These are phyloP conservation scores for Peronospora destructor DNA, from an alignment of 352 stramenopile genomes.

Conservation along the genomic window DNA sequence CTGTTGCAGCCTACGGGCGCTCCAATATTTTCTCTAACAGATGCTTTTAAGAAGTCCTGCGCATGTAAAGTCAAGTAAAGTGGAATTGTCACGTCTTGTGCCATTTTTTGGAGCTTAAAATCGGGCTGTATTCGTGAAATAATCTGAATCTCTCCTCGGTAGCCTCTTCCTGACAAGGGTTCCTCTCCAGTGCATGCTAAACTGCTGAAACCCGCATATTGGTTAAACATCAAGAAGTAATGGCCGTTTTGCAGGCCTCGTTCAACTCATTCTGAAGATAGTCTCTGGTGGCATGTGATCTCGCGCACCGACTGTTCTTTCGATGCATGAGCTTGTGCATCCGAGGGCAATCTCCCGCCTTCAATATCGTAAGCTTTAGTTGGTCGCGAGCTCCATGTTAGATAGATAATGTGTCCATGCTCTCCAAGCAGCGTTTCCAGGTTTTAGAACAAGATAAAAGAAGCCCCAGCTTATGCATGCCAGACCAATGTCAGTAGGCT, in stretches of 20 bases:
- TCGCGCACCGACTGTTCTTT: conserved; percentile 79
- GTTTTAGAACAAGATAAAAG: conserved; percentile 86
- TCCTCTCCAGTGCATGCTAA: conserved; percentile 56
- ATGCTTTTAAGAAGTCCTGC: conserved; percentile 68
- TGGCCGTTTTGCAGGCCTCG: conserved; percentile 33
- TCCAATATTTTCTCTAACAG: conserved; percentile 77
- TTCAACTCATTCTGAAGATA: conserved; percentile 64
- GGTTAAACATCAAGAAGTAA: conserved; percentile 84
- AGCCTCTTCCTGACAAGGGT: conserved; percentile 72
- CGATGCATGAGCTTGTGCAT: conserved; percentile 53
- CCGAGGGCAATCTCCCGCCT: conserved; percentile 33
- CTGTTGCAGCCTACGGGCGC: conserved; percentile 54
- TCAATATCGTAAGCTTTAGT: conserved; percentile 47
- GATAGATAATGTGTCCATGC: conserved; percentile 87
- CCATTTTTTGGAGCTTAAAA: conserved; percentile 78
- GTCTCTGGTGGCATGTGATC: conserved; percentile 91
- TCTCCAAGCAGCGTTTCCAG: conserved; percentile 82
- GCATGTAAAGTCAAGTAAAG: conserved; percentile 52
- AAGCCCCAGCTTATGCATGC: conserved; percentile 83
- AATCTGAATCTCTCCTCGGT: conserved; percentile 74
- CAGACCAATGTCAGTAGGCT: conserved; percentile 79
- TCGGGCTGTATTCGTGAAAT: conserved; percentile 70
- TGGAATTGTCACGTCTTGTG: conserved; percentile 56
- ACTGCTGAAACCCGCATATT: conserved; percentile 81
- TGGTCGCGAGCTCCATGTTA: conserved; percentile 82